Evolutionary conservation across 768 basidiomycete species (phyloP).

Genomic region (Lactarius vividus): DNA sequence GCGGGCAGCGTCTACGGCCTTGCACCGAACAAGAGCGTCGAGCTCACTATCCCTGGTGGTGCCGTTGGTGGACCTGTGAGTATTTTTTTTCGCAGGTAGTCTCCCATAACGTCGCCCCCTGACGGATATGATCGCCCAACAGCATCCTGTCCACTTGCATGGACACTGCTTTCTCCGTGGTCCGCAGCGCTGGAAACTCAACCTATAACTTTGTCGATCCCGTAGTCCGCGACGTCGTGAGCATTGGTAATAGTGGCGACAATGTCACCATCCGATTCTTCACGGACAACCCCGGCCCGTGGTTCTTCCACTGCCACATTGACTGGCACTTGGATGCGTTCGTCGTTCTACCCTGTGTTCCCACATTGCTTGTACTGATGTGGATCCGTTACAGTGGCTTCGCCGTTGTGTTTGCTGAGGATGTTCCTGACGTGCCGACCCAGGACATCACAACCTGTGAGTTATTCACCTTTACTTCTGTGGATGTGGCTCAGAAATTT

Average conservation of each 20-base stretch:
- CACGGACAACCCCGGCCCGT: conserved; percentile 34
- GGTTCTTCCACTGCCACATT: conserved; percentile 35
- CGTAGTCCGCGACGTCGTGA: conserved; percentile 28
- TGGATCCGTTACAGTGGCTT: conserved; percentile 6
- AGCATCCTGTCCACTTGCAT: conserved; percentile 27
- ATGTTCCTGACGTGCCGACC: conserved; percentile 10
- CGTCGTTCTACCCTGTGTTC: conserved; percentile 52
- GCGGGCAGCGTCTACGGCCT: conserved; percentile 47
- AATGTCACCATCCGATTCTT: conserved; percentile 32
- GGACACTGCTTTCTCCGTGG: conserved; percentile 20
- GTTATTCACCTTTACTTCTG: neutral
- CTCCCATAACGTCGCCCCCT: neutral
- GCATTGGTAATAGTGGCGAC: conserved; percentile 16
- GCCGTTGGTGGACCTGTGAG: conserved; percentile 34
- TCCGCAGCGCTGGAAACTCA: conserved; percentile 15
- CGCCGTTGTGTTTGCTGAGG: conserved; percentile 21
- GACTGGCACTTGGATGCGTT: conserved; percentile 35
- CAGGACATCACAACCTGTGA: neutral
- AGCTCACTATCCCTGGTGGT: conserved; percentile 46
- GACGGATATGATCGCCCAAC: neutral
- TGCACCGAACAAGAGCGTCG: conserved; percentile 46
- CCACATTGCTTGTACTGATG: conserved; percentile 4
- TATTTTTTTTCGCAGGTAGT: neutral
- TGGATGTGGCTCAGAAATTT: neutral
- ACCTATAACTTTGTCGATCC: conserved; percentile 26